Evolutionary conservation across 2,329 filamentous ascomycete species (phyloP), one percentile per base, ranked within the genome.

Genomic region (Trichoderma afroharzianum): DNA sequence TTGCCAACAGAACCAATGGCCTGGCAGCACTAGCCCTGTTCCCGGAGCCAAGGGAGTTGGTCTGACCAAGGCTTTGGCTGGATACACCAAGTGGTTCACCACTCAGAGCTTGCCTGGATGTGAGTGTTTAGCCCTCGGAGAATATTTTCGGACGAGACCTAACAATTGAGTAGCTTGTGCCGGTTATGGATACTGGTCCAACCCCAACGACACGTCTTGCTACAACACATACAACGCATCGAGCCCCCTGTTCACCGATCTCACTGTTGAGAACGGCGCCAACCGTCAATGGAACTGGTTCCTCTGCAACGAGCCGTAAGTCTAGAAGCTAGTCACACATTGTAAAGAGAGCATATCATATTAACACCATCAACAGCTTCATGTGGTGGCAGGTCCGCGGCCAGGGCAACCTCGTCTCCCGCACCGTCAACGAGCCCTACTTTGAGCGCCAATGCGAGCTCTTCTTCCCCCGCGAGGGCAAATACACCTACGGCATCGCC

Each of bases 201-300:
- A 80, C 71, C 75, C 80, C 3, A 75, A 80, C 68, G 83, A 68
- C 7, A 36, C 68, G 0, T 43, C 50, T 3, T 76, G 75, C 72
- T 75, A 50, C 59, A 47, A 74, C 57, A 63, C 68, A 2, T 57
- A 71, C 70, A 64, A 74, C 62, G 61, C 33, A 8, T 21, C 80
- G 24, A 87, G 81, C 72, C 81, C 84, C 0, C 73, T 86, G 3
- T 90, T 82, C 78, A 86, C 84, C 4, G 86, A 91, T 76, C 79
- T 76, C 21, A 80, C 79, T 2, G 79, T 86, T 6, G 74, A 73
- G 63, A 90, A 90, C 76, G 68, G 75, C 0, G 75, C 81, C 21
- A 82, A 87, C 74, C 80, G 87, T 0, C 86, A 88, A 73, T 91
- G 88, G 88, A 77, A 82, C 8, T 91, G 88, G 88, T 84, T 90